Evolutionary conservation across 495 filamentous ascomycete genomes (phyloP), one percentile per base, ranked within the genome.

Genomic region (Lichina pygmaea): DNA sequence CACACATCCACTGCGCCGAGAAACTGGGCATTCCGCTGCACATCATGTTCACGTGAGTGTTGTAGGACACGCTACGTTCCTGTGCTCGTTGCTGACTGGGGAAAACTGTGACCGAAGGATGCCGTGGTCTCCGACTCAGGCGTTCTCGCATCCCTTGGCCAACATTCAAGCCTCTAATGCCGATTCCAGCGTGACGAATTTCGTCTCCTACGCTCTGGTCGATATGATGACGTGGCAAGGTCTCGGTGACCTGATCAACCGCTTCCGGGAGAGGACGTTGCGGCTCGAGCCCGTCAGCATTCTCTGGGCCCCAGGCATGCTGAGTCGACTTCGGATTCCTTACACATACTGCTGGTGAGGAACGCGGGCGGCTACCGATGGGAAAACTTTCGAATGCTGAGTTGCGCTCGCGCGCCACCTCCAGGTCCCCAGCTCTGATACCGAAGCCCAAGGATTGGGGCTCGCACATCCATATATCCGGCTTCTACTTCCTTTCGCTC

Each of bases 171-270:
- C 71, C 53, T 61, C 65, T 17, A 63, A 66, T 44, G 60, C 63
- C 33, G 68, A 72, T 49, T 52, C 65, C 2, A 62, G 63, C 11
- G 60, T 71, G 37, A 72, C 76, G 4, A 86, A 86, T 56, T 82
- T 72, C 50, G 64, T 82, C 8, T 76, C 72, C 3, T 86, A 86
- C 51, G 68, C 70, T 11, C 55, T 85, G 34, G 73, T 86, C 8
- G 80, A 86, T 49, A 71, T 78, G 65, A 73, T 86, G 69, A 74
- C 76, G 39, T 83, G 77, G 77, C 77, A 85, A 54, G 78, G 78
- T 6, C 62, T 85, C 3, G 79, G 79, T 15, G 78, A 82, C 52
- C 59, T 86, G 3, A 72, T 83, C 48, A 85, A 85, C 54, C 62
- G 71, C 8, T 81, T 81, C 50, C 65, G 79, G 9, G 67, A 71